phyloP scores from a whole-genome alignment of 805 yeast species.

The Middelhovenomyces tepae region DNA sequence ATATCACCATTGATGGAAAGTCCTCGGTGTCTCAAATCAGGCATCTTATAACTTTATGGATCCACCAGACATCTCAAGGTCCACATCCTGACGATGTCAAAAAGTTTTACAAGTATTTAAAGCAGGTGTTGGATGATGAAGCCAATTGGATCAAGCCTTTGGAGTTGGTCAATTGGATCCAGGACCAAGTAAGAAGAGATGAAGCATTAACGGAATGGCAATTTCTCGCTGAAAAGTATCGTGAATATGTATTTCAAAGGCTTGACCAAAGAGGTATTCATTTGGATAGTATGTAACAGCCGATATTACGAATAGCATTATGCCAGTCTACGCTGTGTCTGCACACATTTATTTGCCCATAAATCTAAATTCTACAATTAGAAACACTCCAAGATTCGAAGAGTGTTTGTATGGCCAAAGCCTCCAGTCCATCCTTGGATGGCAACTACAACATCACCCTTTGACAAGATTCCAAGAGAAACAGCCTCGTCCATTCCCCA shows the following conservation, averaged over 20 bases:
- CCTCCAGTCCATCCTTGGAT: constrained; percentile 99
- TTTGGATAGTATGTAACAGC: too few species aligned
- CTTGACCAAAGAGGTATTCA: too few species aligned
- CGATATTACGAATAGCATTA: too few species aligned
- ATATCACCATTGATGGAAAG: too few species aligned
- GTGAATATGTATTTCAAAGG: too few species aligned
- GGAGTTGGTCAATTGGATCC: constrained; percentile 17
- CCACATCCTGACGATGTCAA: constrained; percentile 35
- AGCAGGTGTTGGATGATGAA: constrained; percentile 23
- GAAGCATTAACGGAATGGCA: too few species aligned
- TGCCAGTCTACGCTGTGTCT: too few species aligned
- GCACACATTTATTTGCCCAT: too few species aligned
- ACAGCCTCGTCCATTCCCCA: constrained; percentile 88
- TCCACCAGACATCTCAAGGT: too few species aligned
- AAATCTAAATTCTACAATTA: constrained; percentile 8
- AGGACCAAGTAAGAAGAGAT: neutral
- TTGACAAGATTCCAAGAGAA: constrained; percentile 71
- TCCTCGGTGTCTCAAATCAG: too few species aligned
- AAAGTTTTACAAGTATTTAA: constrained; percentile 30
- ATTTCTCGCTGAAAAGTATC: too few species aligned
- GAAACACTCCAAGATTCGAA: constrained; percentile 75
- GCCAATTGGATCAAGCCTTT: constrained; percentile 20
- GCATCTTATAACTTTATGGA: too few species aligned
- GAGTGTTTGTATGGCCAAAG: constrained; percentile 97
- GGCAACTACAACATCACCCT: constrained; percentile 86